A percentile compares a stretch with the other conserved stretches of the same genome.
Conservation (phyloP, 192 early-diverging fungal species). For the Coemansia sp. region DNA sequence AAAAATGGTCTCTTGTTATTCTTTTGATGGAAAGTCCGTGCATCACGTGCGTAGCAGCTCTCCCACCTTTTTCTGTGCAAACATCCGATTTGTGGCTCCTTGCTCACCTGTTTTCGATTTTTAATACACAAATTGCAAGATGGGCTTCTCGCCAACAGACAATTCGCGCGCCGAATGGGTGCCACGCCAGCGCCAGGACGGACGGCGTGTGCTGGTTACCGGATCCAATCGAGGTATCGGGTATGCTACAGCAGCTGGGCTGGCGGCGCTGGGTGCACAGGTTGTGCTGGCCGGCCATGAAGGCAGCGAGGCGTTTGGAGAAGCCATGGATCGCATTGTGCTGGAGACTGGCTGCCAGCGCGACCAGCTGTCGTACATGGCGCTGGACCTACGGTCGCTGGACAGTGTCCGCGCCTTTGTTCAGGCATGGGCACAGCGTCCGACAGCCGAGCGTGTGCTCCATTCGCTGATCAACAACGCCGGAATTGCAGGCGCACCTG, state of each 20-base stretch:
- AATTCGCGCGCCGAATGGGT: constrained; percentile 33
- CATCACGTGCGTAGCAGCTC: too few relatives aligned
- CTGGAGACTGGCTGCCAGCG: constrained; percentile 44
- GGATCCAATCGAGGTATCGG: constrained; percentile 55
- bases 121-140: constrained; percentile 4
- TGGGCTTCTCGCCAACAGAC: constrained; percentile 47
- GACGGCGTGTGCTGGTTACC: constrained; percentile 42
- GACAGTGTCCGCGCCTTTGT: constrained; percentile 40
- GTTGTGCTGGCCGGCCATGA: constrained; percentile 48
- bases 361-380: constrained; percentile 40
- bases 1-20: too few relatives aligned
- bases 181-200: constrained; percentile 37
- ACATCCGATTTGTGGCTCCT: too few relatives aligned
- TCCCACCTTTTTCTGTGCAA: too few relatives aligned
- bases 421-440: constrained; percentile 23
- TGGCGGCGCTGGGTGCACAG: constrained; percentile 49
- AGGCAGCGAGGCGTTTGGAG: constrained; percentile 28
- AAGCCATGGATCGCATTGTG: constrained; percentile 43
- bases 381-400: constrained; percentile 46
- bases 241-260: constrained; percentile 32
- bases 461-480: constrained; percentile 51
- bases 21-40: too few relatives aligned
- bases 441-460: constrained; percentile 5
- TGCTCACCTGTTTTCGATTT: too few relatives aligned
- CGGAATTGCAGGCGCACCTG: constrained; percentile 46